phyloP scores from a whole-genome alignment of 306 rosid species.

The Lupinus albus region DNA sequence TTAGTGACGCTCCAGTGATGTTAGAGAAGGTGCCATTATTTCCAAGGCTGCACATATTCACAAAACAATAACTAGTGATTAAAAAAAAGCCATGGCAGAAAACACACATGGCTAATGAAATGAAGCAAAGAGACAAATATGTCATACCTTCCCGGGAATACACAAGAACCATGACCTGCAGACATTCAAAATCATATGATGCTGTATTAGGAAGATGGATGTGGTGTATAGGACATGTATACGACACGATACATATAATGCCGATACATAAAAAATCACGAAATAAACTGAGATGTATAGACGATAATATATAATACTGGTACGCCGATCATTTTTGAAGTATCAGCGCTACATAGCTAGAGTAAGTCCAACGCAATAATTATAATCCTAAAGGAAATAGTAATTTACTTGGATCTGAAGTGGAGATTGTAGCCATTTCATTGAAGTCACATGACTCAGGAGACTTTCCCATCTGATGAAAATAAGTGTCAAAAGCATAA shows the following conservation, averaged over 20 bases:
- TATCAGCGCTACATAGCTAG: background rate
- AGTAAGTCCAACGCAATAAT: background rate
- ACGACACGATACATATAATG: too few species aligned
- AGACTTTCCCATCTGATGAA: slow-evolving; percentile 67
- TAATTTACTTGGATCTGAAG: slow-evolving; percentile 85
- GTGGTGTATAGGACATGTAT: too few species aligned
- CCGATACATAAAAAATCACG: too few species aligned
- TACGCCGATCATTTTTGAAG: too few species aligned
- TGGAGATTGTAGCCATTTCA: slow-evolving; percentile 85
- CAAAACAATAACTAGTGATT: slow-evolving; percentile 18
- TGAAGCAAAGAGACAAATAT: slow-evolving; percentile 28
- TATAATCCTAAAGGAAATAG: background rate
- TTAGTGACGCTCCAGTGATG: slow-evolving; percentile 69
- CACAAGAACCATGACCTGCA: slow-evolving; percentile 79
- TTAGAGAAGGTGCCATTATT: slow-evolving; percentile 56
- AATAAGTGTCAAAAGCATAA: slow-evolving; percentile 78
- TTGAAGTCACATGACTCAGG: slow-evolving; percentile 78
- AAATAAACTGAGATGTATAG: too few species aligned
- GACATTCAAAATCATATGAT: slow-evolving; percentile 24
- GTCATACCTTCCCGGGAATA: slow-evolving; percentile 65
- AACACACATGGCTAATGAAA: slow-evolving; percentile 25
- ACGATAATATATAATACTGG: too few species aligned
- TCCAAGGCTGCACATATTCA: slow-evolving; percentile 60
- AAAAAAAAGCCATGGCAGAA: slow-evolving; percentile 16
- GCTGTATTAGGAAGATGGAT: too few species aligned